Evolutionary conservation across 192 early-diverging fungal species (phyloP).

Genomic region (Rhizophagus prolifer): DNA sequence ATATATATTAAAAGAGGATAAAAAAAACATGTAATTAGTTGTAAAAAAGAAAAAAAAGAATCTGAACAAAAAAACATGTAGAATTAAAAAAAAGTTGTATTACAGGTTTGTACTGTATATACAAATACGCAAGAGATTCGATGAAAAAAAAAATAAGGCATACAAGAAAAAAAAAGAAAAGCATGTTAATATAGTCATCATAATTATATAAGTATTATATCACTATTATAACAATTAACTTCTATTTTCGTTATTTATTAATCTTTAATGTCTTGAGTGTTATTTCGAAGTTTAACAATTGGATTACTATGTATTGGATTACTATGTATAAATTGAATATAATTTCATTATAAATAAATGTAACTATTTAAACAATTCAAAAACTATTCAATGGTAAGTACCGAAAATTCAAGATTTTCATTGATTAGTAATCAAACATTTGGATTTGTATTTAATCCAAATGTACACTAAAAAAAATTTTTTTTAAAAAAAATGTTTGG

Average conservation of each 20-base stretch:
- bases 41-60: constrained; percentile 19
- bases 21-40: constrained; percentile 10
- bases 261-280: not conserved
- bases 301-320: too few relatives aligned
- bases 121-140: not conserved
- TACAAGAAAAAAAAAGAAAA: constrained; percentile 28
- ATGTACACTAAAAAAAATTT: too few relatives aligned
- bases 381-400: not conserved
- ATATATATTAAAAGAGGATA: constrained; percentile 15
- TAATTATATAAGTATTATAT: not conserved
- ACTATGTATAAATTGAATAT: too few relatives aligned
- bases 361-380: too few relatives aligned
- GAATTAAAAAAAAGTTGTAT: constrained; percentile 13
- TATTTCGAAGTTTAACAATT: not conserved
- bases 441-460: not conserved
- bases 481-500: not conserved
- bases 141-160: constrained; percentile 10
- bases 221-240: not conserved
- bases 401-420: not conserved
- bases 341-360: too few relatives aligned
- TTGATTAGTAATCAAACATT: not conserved
- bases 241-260: not conserved
- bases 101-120: constrained; percentile 6
- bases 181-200: constrained; percentile 11
- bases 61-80: constrained; percentile 2